These are phyloP conservation scores for Neoboletus magnificus DNA, from an alignment of 768 basidiomycete species.

Conservation along the genomic window DNA sequence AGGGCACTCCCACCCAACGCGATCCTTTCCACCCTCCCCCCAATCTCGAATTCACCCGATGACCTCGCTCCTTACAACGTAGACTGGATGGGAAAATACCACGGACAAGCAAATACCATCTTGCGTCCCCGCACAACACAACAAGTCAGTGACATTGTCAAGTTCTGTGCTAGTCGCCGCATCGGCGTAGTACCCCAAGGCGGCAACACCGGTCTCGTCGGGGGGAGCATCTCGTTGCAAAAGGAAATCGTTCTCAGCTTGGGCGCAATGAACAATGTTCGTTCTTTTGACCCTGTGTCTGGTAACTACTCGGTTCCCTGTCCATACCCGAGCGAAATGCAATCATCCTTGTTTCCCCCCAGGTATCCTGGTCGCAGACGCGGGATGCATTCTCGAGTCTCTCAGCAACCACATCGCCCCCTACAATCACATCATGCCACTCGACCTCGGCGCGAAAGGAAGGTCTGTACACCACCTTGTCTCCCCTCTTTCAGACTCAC, in stretches of 20 bases:
- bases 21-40: conserved; percentile 65
- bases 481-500: conserved; percentile 3
- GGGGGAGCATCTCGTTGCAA: conserved; percentile 84
- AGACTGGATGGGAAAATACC: conserved; percentile 97
- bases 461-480: conserved; percentile 49
- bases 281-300: conserved; percentile 81
- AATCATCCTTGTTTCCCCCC: conserved; percentile 6
- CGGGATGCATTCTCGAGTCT: conserved; percentile 89
- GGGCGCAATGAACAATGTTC: conserved; percentile 75
- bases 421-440: conserved; percentile 92
- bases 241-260: conserved; percentile 88
- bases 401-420: conserved; percentile 84
- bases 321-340: conserved; percentile 3
- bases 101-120: conserved; percentile 79
- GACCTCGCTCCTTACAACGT: conserved; percentile 80
- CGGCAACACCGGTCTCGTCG: conserved; percentile 97
- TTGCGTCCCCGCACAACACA: conserved; percentile 84
- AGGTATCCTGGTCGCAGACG: conserved; percentile 92
- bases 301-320: conserved; percentile 40
- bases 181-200: conserved; percentile 97
- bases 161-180: conserved; percentile 75
- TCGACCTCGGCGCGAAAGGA: conserved; percentile 94
- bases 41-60: conserved; percentile 42
- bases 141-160: conserved; percentile 85
- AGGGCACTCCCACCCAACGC: conserved; percentile 58